Evolutionary conservation across 2,329 filamentous ascomycete genomes (phyloP).

Genomic region (Fusarium redolens): DNA sequence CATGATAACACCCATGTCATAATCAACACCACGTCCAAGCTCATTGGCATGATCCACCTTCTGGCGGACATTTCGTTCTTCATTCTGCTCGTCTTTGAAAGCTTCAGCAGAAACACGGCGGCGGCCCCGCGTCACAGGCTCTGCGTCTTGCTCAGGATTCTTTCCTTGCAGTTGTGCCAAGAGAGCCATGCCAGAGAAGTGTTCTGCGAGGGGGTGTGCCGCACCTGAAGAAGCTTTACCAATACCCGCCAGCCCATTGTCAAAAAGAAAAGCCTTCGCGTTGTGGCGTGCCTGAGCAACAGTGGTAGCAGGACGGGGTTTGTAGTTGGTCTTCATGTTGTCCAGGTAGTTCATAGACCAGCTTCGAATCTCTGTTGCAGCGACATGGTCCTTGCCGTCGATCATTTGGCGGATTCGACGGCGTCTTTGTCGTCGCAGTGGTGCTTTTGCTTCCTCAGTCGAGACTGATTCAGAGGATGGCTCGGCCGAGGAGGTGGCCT

Average conservation of each 20-base stretch:
- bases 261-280: slow-evolving; percentile 47
- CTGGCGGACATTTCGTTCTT: slow-evolving; percentile 53
- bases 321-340: slow-evolving; percentile 64
- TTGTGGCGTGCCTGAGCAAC: slow-evolving; percentile 54
- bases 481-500: slow-evolving; percentile 20
- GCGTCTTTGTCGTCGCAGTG: slow-evolving; percentile 40
- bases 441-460: slow-evolving; percentile 32
- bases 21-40: slow-evolving; percentile 42
- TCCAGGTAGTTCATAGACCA: slow-evolving; percentile 59
- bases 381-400: slow-evolving; percentile 50
- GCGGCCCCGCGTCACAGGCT: slow-evolving; percentile 41
- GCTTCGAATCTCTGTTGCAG: slow-evolving; percentile 50
- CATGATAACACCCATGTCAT: slow-evolving; percentile 45
- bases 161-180: slow-evolving; percentile 48
- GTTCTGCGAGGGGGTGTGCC: slow-evolving; percentile 56
- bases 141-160: slow-evolving; percentile 33
- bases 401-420: slow-evolving; percentile 46
- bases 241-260: slow-evolving; percentile 50
- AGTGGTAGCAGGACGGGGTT: slow-evolving; percentile 42
- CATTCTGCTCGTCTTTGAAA: slow-evolving; percentile 53
- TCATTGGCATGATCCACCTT: slow-evolving; percentile 48
- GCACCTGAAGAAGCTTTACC: slow-evolving; percentile 38
- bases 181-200: slow-evolving; percentile 59
- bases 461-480: slow-evolving; percentile 41
- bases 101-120: slow-evolving; percentile 59